Base-by-base conservation (phyloP, 139 green algal genomes). In the Haematococcus lacustris region DNA sequence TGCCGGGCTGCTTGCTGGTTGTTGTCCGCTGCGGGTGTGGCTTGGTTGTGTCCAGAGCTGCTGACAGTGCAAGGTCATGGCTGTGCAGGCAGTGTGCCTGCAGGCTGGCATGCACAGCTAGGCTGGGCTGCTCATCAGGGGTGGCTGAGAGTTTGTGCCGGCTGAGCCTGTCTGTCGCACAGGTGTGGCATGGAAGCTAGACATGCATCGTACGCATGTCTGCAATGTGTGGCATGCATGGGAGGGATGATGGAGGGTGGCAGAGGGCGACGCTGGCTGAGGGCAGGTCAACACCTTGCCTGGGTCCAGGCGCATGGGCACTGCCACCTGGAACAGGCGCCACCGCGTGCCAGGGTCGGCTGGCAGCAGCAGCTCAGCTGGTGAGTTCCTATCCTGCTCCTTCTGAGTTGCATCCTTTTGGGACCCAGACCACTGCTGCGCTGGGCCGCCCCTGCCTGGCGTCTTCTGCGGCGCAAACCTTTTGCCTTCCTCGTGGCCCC, bases 301-400 rank as follows among this genome's bases (percentile, higher is more conserved):
- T 9, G 83, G 78, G 64, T 93, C 88, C 13, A 71, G 43, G 3
- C 63, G 34, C 0, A 73, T 38, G 1, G 81, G 68, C 1, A 93
- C 78, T 1, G 69, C 53, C 3, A 92, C 65, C 9, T 80, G 68
- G 64, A 79, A 90, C 3, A 93, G 30, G 0, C 86, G 76, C 75
- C 70, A 81, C 41, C 28, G 53, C 53, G 21, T 4, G 9, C 4
- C 53, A 64, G 53, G n/a, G n/a, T n/a, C n/a, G n/a, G n/a, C n/a
- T n/a, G n/a, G n/a, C n/a, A n/a, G n/a, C n/a, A n/a, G n/a, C n/a
- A n/a, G n/a, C n/a, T n/a, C n/a, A n/a, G n/a, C n/a, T n/a, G n/a
- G n/a, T n/a, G n/a, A n/a, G n/a, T n/a, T n/a, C n/a, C n/a, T n/a
- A n/a, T n/a, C n/a, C n/a, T n/a, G n/a, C n/a, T n/a, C n/a, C n/a